A percentile compares a stretch with the other conserved stretches of the same genome.
Evolutionary conservation across 495 filamentous ascomycete genomes (phyloP).

Genomic region (Hyphodiscus hymeniophilus): DNA sequence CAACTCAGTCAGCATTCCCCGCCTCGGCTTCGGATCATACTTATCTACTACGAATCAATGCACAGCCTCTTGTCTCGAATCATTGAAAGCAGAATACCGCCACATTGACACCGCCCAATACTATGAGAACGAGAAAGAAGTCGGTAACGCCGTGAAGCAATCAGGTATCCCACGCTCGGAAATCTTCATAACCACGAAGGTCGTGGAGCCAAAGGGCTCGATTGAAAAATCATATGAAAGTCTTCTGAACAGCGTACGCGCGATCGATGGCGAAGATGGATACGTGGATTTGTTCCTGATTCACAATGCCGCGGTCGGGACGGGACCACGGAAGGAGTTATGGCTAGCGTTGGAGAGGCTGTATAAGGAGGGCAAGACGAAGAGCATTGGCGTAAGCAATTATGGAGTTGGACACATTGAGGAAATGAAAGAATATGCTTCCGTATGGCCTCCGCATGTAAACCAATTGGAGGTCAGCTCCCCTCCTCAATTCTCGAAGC

Average conservation of each 20-base stretch:
- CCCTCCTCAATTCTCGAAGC: too few relatives aligned
- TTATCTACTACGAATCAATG: constrained; percentile 22
- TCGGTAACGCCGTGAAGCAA: constrained; percentile 54
- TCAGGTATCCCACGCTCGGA: constrained; percentile 60
- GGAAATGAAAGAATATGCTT: constrained; percentile 28
- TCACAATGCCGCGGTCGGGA: constrained; percentile 28
- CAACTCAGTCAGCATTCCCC: constrained; percentile 50
- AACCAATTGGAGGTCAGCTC: constrained; percentile 52
- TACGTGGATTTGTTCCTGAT: constrained; percentile 74
- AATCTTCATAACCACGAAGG: constrained; percentile 54
- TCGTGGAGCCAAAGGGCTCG: constrained; percentile 3
- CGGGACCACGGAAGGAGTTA: constrained; percentile 15
- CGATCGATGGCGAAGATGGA: constrained; percentile 41
- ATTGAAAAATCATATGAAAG: constrained; percentile 42
- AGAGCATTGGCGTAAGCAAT: constrained; percentile 61
- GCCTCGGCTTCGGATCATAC: constrained; percentile 71
- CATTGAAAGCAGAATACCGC: constrained; percentile 53
- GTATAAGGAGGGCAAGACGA: constrained; percentile 47
- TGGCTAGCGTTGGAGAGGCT: constrained; percentile 43
- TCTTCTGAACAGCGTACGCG: constrained; percentile 36
- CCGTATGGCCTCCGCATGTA: constrained; percentile 38
- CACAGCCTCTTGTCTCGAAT: constrained; percentile 15
- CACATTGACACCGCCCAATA: constrained; percentile 51
- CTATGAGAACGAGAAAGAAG: constrained; percentile 49
- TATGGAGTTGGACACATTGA: constrained; percentile 40